Evolutionary conservation across 306 rosid genomes (phyloP), one percentile per base, ranked within the genome.

Genomic region (Dalbergia cochinchinensis): DNA sequence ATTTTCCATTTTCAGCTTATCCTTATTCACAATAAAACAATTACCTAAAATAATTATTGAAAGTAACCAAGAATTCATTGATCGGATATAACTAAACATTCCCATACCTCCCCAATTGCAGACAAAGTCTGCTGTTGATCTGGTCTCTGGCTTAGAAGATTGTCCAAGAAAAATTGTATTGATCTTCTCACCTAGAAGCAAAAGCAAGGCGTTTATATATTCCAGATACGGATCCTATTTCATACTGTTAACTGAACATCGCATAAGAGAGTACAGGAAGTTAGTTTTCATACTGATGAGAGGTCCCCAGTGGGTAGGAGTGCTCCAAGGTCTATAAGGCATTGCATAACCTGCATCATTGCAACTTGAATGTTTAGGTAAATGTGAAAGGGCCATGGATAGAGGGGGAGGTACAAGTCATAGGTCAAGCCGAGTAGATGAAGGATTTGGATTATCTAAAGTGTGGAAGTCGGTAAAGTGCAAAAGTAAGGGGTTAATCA

Each of bases 221-320:
- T 42, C 11, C 39, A 41, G 58, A 78, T 11, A 26, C 2, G 31
- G 31, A 26, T 1, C 1, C 22, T 20, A 26, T 26, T 26, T 26
- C 31, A 26, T 26, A 26, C 31, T 26, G 31, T 26, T 26, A 26
- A 73, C 4, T 19, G 39, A 41, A 39, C 26, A 26, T 53, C 65
- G 4, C 35, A 41, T 69, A 31, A 7, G 61, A 7, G 11, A 42
- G 19, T 7, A 14, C 20, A 15, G 70, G 58, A 35, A 65, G 48
- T 34, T 42, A 39, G 45, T 53, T 47, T 50, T 39, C 80, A 33
- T 84, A 91, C 97, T 11, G 98, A 45, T 69, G 97, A 85, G 66
- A 89, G 37, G 71, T 91, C 98, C 80, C 93, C 94, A n/a, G 97
- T 91, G 16, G 94, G 97, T 79, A 89, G 90, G 53, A 93, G 91